A percentile compares a stretch with the other conserved stretches of the same genome.
These are phyloP conservation scores for Sugiyamaella paludigena DNA, from an alignment of 1,139 yeast species.

Conservation along the genomic window DNA sequence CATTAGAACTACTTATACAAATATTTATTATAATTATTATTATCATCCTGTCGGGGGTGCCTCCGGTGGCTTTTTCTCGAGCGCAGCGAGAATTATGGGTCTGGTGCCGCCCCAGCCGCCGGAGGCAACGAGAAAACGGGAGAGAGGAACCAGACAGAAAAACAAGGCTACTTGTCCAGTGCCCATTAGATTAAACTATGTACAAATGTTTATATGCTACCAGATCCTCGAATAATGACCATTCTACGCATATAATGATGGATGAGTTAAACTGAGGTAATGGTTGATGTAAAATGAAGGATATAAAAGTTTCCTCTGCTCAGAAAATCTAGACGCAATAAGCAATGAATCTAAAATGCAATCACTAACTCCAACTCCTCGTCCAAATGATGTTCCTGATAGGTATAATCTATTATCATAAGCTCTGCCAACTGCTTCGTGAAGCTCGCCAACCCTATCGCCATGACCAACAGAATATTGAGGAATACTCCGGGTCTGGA, in stretches of 20 bases:
- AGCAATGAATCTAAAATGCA: slow-evolving; percentile 65
- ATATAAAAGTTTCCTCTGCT: slow-evolving; percentile 33
- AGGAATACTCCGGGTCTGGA: slow-evolving; percentile 65
- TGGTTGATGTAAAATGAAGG: slow-evolving; percentile 33
- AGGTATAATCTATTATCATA: slow-evolving; percentile 51
- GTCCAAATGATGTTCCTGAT: slow-evolving; percentile 82
- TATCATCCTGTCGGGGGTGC: neutral
- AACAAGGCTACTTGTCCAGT: too few species aligned
- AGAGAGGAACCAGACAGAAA: too few species aligned
- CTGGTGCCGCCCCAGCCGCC: neutral
- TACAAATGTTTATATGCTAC: slow-evolving; percentile 4
- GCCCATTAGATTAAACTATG: slow-evolving; percentile 4
- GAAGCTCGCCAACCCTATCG: slow-evolving; percentile 44
- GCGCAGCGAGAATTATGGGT: too few species aligned
- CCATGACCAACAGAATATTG: slow-evolving; percentile 75
- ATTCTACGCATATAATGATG: slow-evolving; percentile 19
- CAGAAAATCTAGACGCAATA: slow-evolving; percentile 47
- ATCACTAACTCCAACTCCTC: slow-evolving; percentile 89
- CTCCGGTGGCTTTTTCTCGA: too few species aligned
- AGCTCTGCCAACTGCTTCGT: slow-evolving; percentile 37
- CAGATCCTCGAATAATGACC: too few species aligned
- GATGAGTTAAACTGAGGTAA: slow-evolving; percentile 27
- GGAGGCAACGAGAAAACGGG: neutral
- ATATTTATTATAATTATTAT: slow-evolving; percentile 6
- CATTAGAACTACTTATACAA: slow-evolving; percentile 8